Conservation (phyloP, 768 basidiomycete genomes). For the Leccinellum rugosiceps region DNA sequence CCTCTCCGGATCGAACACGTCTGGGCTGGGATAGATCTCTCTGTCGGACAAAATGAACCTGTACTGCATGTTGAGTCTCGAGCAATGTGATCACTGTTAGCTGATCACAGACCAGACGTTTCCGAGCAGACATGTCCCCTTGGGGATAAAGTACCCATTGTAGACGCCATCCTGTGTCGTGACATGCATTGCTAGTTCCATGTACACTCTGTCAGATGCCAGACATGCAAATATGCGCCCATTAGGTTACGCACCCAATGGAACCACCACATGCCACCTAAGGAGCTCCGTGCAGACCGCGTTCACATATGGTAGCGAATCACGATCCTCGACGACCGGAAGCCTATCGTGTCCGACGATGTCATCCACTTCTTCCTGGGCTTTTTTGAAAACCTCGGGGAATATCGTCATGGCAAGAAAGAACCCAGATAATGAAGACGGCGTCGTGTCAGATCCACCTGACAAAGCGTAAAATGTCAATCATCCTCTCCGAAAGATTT, state of each 20-base stretch:
- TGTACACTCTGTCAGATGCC: neutral
- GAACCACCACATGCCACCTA: neutral
- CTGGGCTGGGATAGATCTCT: constrained; percentile 8
- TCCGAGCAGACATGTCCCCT: constrained; percentile 6
- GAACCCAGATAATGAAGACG: constrained; percentile 9
- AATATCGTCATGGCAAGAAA: constrained; percentile 19
- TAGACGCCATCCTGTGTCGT: constrained; percentile 14
- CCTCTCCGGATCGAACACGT: constrained; percentile 9
- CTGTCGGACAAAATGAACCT: constrained; percentile 8
- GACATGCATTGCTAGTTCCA: constrained; percentile 1
- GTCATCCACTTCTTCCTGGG: constrained; percentile 13
- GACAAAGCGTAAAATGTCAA: neutral
- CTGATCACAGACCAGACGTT: constrained; percentile 11
- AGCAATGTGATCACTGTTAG: no score
- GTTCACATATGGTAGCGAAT: constrained; percentile 14
- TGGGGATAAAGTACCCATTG: constrained; percentile 20
- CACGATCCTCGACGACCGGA: constrained; percentile 10
- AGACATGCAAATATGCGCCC: neutral
- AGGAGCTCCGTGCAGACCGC: constrained; percentile 17
- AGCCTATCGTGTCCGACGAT: constrained; percentile 11
- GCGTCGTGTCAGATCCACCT: constrained; percentile 28
- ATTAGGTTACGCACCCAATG: neutral
- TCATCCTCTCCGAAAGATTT: neutral
- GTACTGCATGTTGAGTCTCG: neutral
- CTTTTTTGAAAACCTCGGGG: constrained; percentile 4